phyloP scores from a whole-genome alignment of 306 rosid genomes.

The Trichosanthes cucumerina region DNA sequence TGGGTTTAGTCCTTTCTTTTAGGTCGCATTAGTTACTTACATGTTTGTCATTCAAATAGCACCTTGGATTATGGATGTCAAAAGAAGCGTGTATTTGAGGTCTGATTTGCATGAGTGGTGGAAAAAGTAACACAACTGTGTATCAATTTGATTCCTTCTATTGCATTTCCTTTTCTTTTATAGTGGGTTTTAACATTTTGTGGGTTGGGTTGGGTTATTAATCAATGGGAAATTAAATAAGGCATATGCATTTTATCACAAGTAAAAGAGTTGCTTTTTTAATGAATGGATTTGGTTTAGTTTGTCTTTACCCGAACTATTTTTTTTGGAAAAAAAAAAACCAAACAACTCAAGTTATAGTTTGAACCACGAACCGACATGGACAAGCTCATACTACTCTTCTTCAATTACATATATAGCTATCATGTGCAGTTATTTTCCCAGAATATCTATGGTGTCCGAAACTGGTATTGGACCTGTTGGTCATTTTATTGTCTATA shows the following conservation, averaged over 20 bases:
- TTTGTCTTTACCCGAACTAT: neutral
- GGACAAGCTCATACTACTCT: neutral
- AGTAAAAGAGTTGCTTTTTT: neutral
- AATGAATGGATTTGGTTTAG: neutral
- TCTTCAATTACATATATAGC: neutral
- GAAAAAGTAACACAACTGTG: neutral
- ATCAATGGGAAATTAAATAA: neutral
- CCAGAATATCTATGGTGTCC: neutral
- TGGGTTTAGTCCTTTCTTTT: neutral
- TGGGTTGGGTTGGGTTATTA: neutral
- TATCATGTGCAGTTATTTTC: neutral
- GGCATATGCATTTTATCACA: neutral
- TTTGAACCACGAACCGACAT: neutral
- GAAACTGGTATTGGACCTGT: neutral
- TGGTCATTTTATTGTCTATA: neutral
- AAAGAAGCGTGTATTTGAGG: neutral
- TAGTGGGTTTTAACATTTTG: neutral
- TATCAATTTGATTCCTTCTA: neutral
- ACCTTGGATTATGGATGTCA: neutral
- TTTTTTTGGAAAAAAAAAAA: neutral
- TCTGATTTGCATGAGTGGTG: neutral
- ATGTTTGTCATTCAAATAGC: neutral
- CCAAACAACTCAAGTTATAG: neutral
- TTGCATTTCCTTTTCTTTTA: neutral
- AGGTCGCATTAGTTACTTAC: neutral